phyloP scores from a whole-genome alignment of 179 eudicot genomes.

The Silene noctiflora region DNA sequence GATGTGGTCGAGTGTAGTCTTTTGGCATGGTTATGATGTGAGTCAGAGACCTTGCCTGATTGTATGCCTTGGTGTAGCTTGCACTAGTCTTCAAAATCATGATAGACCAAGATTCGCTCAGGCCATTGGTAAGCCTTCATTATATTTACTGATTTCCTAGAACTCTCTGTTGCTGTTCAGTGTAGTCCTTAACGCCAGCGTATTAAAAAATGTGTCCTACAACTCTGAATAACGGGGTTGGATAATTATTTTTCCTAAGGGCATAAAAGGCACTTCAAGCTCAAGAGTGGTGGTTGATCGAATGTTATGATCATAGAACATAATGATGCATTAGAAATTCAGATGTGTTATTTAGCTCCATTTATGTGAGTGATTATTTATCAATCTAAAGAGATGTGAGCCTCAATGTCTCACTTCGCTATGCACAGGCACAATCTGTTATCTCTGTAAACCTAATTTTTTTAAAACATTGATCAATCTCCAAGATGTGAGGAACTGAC shows the following conservation, averaged over 20 bases:
- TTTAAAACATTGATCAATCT: too few relatives aligned
- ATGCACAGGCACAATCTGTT: too few relatives aligned
- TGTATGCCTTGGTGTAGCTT: constrained; percentile 77
- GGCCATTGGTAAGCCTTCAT: constrained; percentile 59
- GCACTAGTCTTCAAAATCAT: constrained; percentile 45
- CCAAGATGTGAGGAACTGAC: too few relatives aligned
- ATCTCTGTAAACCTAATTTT: too few relatives aligned
- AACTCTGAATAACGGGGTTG: too few relatives aligned
- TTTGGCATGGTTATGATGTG: constrained; percentile 85
- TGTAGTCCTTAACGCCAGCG: background rate
- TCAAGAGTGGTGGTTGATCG: too few relatives aligned
- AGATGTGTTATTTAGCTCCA: background rate
- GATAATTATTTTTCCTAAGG: too few relatives aligned
- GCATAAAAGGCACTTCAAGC: too few relatives aligned
- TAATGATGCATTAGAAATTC: background rate
- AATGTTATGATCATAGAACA: too few relatives aligned
- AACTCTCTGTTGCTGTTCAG: background rate
- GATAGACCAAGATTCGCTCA: constrained; percentile 86
- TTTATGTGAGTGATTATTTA: too few relatives aligned
- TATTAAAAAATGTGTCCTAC: background rate
- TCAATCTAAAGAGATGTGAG: too few relatives aligned
- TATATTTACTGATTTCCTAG: constrained; percentile 4
- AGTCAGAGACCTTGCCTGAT: constrained; percentile 69
- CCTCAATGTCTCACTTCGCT: too few relatives aligned
- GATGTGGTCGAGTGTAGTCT: constrained; percentile 76